Evolutionary conservation across 1,139 yeast species (phyloP).

Genomic region (Taphrina deformans): DNA sequence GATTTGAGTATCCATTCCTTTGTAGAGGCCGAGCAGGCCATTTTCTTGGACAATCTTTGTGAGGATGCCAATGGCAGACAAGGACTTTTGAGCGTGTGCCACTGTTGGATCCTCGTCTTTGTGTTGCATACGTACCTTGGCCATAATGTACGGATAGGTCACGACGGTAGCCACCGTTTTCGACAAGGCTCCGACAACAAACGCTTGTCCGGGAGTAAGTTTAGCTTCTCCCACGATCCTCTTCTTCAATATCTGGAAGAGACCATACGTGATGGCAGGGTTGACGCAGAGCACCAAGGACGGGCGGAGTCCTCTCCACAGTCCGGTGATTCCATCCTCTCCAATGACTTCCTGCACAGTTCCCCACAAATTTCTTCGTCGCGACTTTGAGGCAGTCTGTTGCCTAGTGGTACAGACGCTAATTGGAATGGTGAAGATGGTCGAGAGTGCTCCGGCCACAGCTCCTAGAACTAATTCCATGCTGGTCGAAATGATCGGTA

Average conservation of each 20-base stretch:
- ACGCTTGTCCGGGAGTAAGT: conserved; percentile 67
- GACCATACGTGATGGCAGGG: conserved; percentile 86
- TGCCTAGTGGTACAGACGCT: conserved; percentile 81
- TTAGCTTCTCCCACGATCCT: conserved; percentile 53
- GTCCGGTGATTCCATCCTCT: conserved; percentile 70
- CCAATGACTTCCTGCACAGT: conserved; percentile 58
- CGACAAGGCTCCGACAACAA: conserved; percentile 72
- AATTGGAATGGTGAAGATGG: conserved; percentile 78
- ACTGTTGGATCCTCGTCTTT: conserved; percentile 37
- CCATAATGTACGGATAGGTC: conserved; percentile 82
- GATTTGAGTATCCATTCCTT: conserved; percentile 79
- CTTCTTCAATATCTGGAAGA: conserved; percentile 68
- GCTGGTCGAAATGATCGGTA: conserved; percentile 46
- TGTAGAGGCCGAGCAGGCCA: conserved; percentile 62
- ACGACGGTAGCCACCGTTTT: conserved; percentile 76
- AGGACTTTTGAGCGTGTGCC: conserved; percentile 47
- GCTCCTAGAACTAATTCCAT: conserved; percentile 83
- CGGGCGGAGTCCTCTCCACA: conserved; percentile 85
- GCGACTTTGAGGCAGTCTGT: conserved; percentile 56
- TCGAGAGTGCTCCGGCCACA: conserved; percentile 80
- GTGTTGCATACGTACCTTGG: conserved; percentile 79
- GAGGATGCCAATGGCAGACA: conserved; percentile 58
- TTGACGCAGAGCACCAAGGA: conserved; percentile 74
- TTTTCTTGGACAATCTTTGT: conserved; percentile 53
- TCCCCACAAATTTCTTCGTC: conserved; percentile 41